Evolutionary conservation across 164 flowering plant genomes (phyloP).

Genomic region (Kalanchoe fedtschenkoi): DNA sequence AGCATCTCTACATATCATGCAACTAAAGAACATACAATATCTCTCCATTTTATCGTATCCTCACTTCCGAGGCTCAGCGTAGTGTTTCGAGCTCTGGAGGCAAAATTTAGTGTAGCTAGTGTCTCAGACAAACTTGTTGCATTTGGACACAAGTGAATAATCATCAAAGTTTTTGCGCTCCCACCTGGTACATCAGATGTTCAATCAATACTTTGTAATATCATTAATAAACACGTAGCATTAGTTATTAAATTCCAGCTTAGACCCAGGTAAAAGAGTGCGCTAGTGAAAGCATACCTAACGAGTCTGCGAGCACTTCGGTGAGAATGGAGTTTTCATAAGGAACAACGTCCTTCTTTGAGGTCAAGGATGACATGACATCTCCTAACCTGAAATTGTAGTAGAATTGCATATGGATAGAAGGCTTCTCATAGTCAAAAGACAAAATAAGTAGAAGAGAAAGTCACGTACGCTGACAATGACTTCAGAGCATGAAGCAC

Average conservation of each 20-base stretch:
- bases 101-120: slow-evolving; percentile 67
- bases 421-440: not conserved
- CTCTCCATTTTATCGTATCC: slow-evolving; percentile 95
- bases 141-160: slow-evolving; percentile 73
- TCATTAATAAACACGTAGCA: not conserved
- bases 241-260: not conserved
- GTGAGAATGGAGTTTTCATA: slow-evolving; percentile 83
- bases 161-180: slow-evolving; percentile 77
- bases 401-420: slow-evolving; percentile 6
- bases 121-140: slow-evolving; percentile 62
- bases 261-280: not conserved
- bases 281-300: slow-evolving; percentile 40
- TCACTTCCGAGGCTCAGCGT: slow-evolving; percentile 83
- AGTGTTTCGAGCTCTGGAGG: slow-evolving; percentile 82
- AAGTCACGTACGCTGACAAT: slow-evolving; percentile 74
- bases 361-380: slow-evolving; percentile 74
- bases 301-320: slow-evolving; percentile 63
- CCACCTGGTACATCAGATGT: slow-evolving; percentile 48
- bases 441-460: not conserved
- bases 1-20: too few relatives aligned
- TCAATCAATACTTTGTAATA: not conserved
- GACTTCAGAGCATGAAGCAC: slow-evolving; percentile 89
- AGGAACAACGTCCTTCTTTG: slow-evolving; percentile 73
- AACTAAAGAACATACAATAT: slow-evolving; percentile 51
- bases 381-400: slow-evolving; percentile 74